Base-by-base conservation (phyloP, 257 asterid species). In the Solanum acaule region DNA sequence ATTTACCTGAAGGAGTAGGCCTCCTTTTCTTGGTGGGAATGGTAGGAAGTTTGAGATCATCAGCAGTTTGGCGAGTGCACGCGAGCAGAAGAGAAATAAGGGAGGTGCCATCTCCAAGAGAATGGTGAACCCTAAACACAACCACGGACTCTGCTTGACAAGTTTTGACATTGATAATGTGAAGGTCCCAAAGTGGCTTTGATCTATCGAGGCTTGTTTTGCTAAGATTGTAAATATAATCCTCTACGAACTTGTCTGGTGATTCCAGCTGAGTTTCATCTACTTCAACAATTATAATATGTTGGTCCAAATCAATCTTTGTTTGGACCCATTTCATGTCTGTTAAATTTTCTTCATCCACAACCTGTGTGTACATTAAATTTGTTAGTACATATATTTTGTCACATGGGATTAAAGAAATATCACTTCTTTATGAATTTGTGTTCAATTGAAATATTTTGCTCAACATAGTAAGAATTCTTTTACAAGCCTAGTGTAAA, bases 321-420 rank as follows among this genome's bases (percentile, higher is more conserved):
- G 92, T 88, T 35, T 68, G 82, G 25, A 88, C 90, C 93, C 93
- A 92, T 84, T 89, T 92, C 89, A 92, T 88, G 31, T 87, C 84
- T 4, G 65, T 87, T 84, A 27, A 25, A 10, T 88, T n/a, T 15
- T 83, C 46, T 71, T 89, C 90, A 35, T 90, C 93, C 87, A 73
- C 35, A 23, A 88, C 92, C 93, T 91, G 85, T 34, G 25, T 72
- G 0, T 3, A 38, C 6, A n/a, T n/a, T n/a, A n/a, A n/a, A n/a
- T n/a, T n/a, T n/a, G n/a, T n/a, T n/a, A n/a, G n/a, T n/a, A n/a
- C n/a, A n/a, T n/a, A n/a, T n/a, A n/a, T n/a, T n/a, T n/a, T n/a
- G n/a, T n/a, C n/a, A n/a, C n/a, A n/a, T n/a, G n/a, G n/a, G n/a
- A n/a, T n/a, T n/a, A n/a, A n/a, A n/a, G n/a, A n/a, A n/a, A n/a